Base-by-base conservation (phyloP, 2,329 filamentous ascomycete genomes). In the Diaporthe citriasiana region DNA sequence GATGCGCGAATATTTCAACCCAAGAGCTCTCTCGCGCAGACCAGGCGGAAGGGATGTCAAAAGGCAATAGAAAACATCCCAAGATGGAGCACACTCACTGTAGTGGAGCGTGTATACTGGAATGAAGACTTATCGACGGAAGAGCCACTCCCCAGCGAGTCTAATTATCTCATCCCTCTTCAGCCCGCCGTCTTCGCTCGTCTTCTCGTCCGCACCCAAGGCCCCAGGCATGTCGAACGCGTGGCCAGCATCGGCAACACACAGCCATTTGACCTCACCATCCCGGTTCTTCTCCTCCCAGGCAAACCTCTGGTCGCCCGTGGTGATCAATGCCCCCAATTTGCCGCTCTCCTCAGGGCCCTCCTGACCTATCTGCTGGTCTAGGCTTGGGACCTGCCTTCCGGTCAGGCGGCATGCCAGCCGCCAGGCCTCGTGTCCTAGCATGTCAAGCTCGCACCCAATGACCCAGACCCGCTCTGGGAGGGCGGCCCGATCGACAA, bases 381-480 rank as follows among this genome's bases (percentile, higher is more conserved):
- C 77, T 2, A 77, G 10, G 13, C 76, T 35, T n/a, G 83, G 80
- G 27, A 80, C 78, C 4, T 78, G 77, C 35, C 78, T 80, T 0
- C 82, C 83, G 2, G 82, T 81, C 6, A 85, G 73, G 57, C 77
- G 79, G 70, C 79, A 81, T 27, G 82, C 82, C 78, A 84, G 78
- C 42, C 80, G 77, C 82, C 82, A 85, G 10, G 76, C 81, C 77
- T 88, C 87, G 40, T 83, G 80, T 2, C 82, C 83, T 6, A 87
- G 79, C 79, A 86, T 83, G 78, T 89, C 87, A 60, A 86, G 81
- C 79, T 89, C 85, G 25, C 82, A 82, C 0, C 80, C 85, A 8
- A 88, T 74, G 50, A 87, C 76, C 75, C 86, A 88, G 5, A 88
- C 78, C 51, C 83, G 80, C 19, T 77, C 77, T 3, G 86, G 87